phyloP scores from a whole-genome alignment of 495 filamentous ascomycete genomes.

The Neurospora terricola region DNA sequence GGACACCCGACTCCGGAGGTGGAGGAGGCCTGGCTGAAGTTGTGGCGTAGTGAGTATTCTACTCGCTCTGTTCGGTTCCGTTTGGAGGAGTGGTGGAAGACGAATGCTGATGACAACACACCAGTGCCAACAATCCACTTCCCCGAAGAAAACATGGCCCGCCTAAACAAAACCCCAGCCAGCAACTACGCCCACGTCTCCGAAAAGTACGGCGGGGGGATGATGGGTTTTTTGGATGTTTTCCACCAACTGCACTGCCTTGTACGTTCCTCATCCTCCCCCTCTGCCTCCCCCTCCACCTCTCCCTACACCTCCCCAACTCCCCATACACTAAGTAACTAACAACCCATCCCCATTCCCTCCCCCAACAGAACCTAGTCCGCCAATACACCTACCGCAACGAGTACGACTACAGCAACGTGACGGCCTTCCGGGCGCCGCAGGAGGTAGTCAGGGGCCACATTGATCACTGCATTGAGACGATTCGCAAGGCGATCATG shows the following conservation, averaged over 20 bases:
- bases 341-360: too few species aligned
- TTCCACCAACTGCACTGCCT: not conserved
- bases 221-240: not conserved
- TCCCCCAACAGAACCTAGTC: not conserved
- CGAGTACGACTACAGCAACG: not conserved
- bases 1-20: not conserved
- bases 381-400: constrained; percentile 1
- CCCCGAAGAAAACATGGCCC: not conserved
- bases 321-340: too few species aligned
- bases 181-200: not conserved
- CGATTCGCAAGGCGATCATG: not conserved
- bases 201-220: not conserved
- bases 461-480: constrained; percentile 2
- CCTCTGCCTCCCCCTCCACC: too few species aligned
- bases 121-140: constrained; percentile 1
- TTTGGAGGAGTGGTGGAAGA: too few species aligned
- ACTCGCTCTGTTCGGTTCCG: too few species aligned
- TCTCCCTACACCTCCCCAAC: too few species aligned
- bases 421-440: not conserved
- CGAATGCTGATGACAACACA: too few species aligned
- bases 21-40: not conserved
- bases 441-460: not conserved
- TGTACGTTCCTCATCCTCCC: too few species aligned
- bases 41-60: not conserved
- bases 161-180: not conserved